Evolutionary conservation across 768 basidiomycete species (phyloP), one percentile per base, ranked within the genome.

Genomic region (Tricholoma saponaceum): DNA sequence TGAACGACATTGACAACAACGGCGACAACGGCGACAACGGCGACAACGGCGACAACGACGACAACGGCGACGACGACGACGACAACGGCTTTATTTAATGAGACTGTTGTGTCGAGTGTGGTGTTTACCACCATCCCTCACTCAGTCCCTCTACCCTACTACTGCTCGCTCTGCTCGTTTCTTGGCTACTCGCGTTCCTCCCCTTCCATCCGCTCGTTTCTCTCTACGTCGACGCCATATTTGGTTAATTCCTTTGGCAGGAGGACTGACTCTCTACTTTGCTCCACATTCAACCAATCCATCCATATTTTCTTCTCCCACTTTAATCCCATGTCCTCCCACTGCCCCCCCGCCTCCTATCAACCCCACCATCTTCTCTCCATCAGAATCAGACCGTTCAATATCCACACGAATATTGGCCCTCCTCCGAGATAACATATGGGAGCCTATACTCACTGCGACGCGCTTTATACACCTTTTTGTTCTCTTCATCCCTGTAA

Each of bases 371-470:
- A 84, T 91, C 46, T 74, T 81, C 55, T 93, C 92, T 1, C 87
- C 90, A 2, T 80, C 83, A 18, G 92, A 92, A 71, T 71, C 76
- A 9, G 76, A 82, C 55, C 72, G 71, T 33, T 74, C 82, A 8
- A 67, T 89, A 30, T 57, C 72, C 14, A 66, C 74, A 3, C 74
- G 79, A 44, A 71, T 89, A 51, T 47, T 70, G 8, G 60, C 67
- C 12, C 65, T 90, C 51, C 64, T 95, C 16, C 78, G 77, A 43
- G 74, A 79, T 54, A 78, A 76, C 52, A 72, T 98, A 64, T 82
- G 89, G 82, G 95, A 98, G 67, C 96, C 94, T 13, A 68, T 98
- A 52, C 78, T 89, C 49, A 98, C 93, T 0, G 83, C 87, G 23
- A 76, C 80, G 54, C 83, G 97, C 41, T 98, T 98, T 74, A 70